phyloP scores from a whole-genome alignment of 1,284 basidiomycete species.

The Ceratobasidium papillatum region DNA sequence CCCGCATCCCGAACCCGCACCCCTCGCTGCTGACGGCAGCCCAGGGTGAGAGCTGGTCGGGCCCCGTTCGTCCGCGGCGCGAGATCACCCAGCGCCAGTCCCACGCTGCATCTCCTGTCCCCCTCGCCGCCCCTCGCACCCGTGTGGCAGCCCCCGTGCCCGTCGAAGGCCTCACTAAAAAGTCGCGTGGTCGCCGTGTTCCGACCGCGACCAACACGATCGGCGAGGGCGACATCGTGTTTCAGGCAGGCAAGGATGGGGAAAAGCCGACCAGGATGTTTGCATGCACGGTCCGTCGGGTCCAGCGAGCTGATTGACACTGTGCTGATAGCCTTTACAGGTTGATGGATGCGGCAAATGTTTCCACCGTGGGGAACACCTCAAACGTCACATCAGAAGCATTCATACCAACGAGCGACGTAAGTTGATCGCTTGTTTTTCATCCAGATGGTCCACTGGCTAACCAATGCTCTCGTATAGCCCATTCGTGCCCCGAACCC shows the following conservation, averaged over 20 bases:
- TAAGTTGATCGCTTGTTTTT: slow-evolving; percentile 52
- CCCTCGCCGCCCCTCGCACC: not conserved
- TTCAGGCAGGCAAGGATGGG: slow-evolving; percentile 41
- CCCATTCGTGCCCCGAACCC: slow-evolving; percentile 48
- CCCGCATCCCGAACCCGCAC: slow-evolving; percentile 30
- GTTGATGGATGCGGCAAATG: slow-evolving; percentile 81
- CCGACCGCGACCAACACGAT: slow-evolving; percentile 26
- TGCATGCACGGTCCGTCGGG: slow-evolving; percentile 50
- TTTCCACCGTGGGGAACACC: slow-evolving; percentile 78
- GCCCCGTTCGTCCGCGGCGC: slow-evolving; percentile 25
- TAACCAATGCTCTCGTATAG: slow-evolving; percentile 34
- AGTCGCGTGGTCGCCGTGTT: slow-evolving; percentile 43
- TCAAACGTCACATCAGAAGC: slow-evolving; percentile 78
- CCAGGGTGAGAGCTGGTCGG: slow-evolving; percentile 10
- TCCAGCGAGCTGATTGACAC: not conserved
- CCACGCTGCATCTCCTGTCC: not conserved
- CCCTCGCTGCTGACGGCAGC: slow-evolving; percentile 24
- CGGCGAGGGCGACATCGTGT: slow-evolving; percentile 24
- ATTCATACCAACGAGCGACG: slow-evolving; percentile 86
- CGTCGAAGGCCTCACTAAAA: slow-evolving; percentile 44
- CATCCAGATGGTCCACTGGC: not conserved
- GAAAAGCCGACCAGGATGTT: slow-evolving; percentile 47
- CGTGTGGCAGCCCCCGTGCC: slow-evolving; percentile 37
- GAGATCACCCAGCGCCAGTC: slow-evolving; percentile 15
- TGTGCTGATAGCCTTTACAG: slow-evolving; percentile 69